Evolutionary conservation across 2,329 filamentous ascomycete genomes (phyloP), one percentile per base, ranked within the genome.

Genomic region (Epichloe gansuensis): DNA sequence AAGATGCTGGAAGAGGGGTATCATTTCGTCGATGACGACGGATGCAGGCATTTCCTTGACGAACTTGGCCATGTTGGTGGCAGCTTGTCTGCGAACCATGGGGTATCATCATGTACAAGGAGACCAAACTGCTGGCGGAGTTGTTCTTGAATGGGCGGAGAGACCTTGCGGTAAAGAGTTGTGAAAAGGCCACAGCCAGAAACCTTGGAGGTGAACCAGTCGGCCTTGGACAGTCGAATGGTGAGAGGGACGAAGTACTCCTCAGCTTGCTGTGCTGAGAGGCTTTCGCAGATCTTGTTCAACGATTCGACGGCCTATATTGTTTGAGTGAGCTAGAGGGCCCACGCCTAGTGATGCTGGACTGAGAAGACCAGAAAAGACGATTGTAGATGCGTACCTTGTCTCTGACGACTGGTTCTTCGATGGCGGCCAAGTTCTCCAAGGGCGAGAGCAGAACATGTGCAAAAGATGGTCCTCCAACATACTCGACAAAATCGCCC

Each of bases 181-280:
- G 88, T 93, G 75, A 91, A 98, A 57, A 98, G 85, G 57, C 93
- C 93, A 59, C 91, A 95, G 57, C 91, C 93, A 35, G 93, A 98
- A 59, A 98, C 93, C 75, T 97, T 98, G 59, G 93, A 97, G 54
- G 93, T 98, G 72, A 98, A 98, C 93, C 93, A 98, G 74, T 98
- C 93, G 72, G 93, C 93, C 80, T 97, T 98, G 59, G 93, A 94
- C 56, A 98, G 87, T 67, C 93, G 89, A 65, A 95, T 82, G 55
- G 91, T 91, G 65, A 98, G 85, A 57, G 93, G 93, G 62, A 98
- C 91, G 74, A 97, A 97, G 72, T 91, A 88, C 65, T 96, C 88
- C 76, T 98, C 93, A 67, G 97, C 85, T 75, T 98, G 93, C 70
- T 89, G 81, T 62, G 89, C 76, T 49, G 90, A 95, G 52, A 98